Evolutionary conservation across 257 asterid genomes (phyloP), one percentile per base, ranked within the genome.

Genomic region (Agastache rugosa): DNA sequence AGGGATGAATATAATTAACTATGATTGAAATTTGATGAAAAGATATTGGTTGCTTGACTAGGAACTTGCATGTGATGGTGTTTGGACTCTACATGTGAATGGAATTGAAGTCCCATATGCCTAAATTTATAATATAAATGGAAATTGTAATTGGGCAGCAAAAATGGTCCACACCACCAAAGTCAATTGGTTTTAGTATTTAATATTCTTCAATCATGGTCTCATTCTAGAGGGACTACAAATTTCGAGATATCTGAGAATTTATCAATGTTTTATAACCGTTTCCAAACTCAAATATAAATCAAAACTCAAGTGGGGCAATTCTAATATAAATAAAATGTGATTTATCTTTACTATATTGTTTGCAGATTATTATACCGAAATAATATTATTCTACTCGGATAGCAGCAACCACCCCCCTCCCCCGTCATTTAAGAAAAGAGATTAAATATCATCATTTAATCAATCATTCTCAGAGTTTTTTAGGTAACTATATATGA

Each of bases 41-140:
- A 34, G 19, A 75, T 51, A 48, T 74, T 54, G 80, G 75, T 74
- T 74, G 77, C 44, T 67, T 64, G 82, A 74, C 67, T 23, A 66
- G 80, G 76, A 78, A 78, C 59, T 78, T 55, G 84, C 88, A 84
- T 81, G 85, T 84, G 84, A 76, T 69, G 39, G 74, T 75, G 84
- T 71, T 73, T 72, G 74, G 80, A 73, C 77, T 66, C 71, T 73
- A 75, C 82, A 84, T 81, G 85, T 83, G 82, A 77, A 80, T 27
- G 55, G 78, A 79, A 77, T 82, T 72, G 53, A 75, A 82, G 78
- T 75, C 80, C 79, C 80, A 70, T 71, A 75, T 79, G 80, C 78
- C 23, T 53, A 60, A 50, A 75, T 71, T 8, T 67, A 61, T 61
- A 67, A 66, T 53, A 34, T 65, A 51, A 62, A 16, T 47, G 6